Evolutionary conservation across 345 rosid genomes (phyloP), one percentile per base, ranked within the genome.

Genomic region (Lepidium africanum): DNA sequence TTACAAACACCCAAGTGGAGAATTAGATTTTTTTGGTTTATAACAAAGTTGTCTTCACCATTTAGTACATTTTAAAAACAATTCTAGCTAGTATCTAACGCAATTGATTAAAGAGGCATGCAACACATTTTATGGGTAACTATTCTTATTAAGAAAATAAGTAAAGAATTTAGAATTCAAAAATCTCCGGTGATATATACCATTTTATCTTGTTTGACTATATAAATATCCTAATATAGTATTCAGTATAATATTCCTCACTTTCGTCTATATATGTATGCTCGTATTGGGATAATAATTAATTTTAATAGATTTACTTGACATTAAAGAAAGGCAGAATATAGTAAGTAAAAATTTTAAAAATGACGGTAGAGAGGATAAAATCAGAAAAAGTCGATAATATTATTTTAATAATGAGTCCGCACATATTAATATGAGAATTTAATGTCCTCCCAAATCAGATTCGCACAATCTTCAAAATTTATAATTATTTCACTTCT

Each of bases 381-480:
- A 72, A 72, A 56, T 23, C 48, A 49, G 45, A 11, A 63, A 25
- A 14, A 19, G 39, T 37, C 19, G 39, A 59, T 41, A 51, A 66
- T 43, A 66, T 59, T 15, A 52, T 38, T 46, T 30, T 30, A 30
- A 30, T 47, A 64, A 74, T 59, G 25, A 45, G 58, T 19, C 71
- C 66, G 65, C 66, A 73, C 49, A 65, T 65, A 48, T 73, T 64
- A 73, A 73, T 73, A 59, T 13, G 30, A 40, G 38, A 66, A 73
- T 16, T 65, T 15, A 72, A 51, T 67, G 68, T 59, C 77, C 59
- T 60, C 38, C 73, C 59, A 67, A 74, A 67, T 37, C 73, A 59
- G 72, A 66, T 59, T 66, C 67, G 50, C 68, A 60, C 73, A 74
- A 74, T 74, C 73, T 74, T 74, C 73, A 12, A 51, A n/a, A 59